Base-by-base conservation (phyloP, 768 basidiomycete genomes). In the Artomyces pyxidatus region DNA sequence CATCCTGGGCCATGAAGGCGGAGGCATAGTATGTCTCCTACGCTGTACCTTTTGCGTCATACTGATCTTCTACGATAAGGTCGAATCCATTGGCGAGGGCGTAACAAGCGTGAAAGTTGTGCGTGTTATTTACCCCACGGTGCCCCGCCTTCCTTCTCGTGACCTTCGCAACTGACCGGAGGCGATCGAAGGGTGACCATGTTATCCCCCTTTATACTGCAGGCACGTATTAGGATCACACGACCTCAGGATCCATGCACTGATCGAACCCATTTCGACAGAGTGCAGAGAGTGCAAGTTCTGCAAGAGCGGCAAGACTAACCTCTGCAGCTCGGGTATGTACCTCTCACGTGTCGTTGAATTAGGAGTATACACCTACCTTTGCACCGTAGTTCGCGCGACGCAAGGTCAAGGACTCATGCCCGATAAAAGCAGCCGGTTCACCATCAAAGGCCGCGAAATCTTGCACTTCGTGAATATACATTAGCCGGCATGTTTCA, bases 211-310 rank as follows among this genome's bases (percentile, higher is more conserved):
- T 99, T 45, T 93, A 97, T 67, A 97, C 92, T 26, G 93, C 93
- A 39, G 92, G 92, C 86, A 21, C 29, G 53, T 27, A 2, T 28
- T 23, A 17, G 40, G 16, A 30, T 23, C n/a, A 21, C 25, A 14
- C n/a, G 25, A 14, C 49, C 10, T 32, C 25, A 10, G 35, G 21
- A 29, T 41, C 21, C 47, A 29, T 23, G 22, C 3, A 12, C 37
- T 30, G 28, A 7, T 12, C 19, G 19, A 51, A 41, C 39, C 49
- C 38, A 51, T 42, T 46, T 21, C 22, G 30, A 11, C 47, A 63
- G 93, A 96, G 68, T 96, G 92, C 63, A 80, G 79, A 30, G 86
- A 99, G 70, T 99, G 96, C 74, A 98, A 97, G 68, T 98, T 98
- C 74, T 99, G 96, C 77, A 95, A 85, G 68, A 90, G 88, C 52